phyloP scores from a whole-genome alignment of 1,284 basidiomycete genomes.

The Ustilago trichophora region DNA sequence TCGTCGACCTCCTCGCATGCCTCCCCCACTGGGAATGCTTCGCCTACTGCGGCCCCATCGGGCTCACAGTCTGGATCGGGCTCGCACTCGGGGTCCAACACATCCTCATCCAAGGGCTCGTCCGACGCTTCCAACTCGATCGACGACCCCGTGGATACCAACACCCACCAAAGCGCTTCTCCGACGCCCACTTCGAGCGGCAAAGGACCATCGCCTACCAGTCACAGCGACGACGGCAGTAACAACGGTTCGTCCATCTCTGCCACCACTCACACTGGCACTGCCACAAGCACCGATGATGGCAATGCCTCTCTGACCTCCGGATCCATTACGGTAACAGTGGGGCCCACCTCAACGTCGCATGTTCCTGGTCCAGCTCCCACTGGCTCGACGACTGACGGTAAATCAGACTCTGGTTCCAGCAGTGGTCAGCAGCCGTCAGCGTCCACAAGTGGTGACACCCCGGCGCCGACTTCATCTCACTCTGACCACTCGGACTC shows the following conservation, averaged over 20 bases:
- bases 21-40: not conserved
- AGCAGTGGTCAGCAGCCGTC: not conserved
- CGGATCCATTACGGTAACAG: constrained; percentile 1
- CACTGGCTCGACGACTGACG: constrained; percentile 1
- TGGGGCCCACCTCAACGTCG: constrained; percentile 12
- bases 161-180: not conserved
- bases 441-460: not conserved
- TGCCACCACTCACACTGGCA: not conserved
- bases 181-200: not conserved
- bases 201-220: not conserved
- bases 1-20: constrained; percentile 1
- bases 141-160: not conserved
- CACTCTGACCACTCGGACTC: constrained; percentile 9
- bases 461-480: constrained; percentile 7
- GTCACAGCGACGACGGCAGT: not conserved
- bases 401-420: constrained; percentile 12
- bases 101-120: not conserved
- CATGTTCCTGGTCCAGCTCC: not conserved
- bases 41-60: constrained; percentile 2
- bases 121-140: not conserved
- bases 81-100: not conserved
- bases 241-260: not conserved
- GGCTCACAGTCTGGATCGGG: not conserved
- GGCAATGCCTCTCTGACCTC: no score
- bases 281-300: not conserved